Conservation (phyloP, 345 rosid genomes). For the Rhodamnia rubescens region DNA sequence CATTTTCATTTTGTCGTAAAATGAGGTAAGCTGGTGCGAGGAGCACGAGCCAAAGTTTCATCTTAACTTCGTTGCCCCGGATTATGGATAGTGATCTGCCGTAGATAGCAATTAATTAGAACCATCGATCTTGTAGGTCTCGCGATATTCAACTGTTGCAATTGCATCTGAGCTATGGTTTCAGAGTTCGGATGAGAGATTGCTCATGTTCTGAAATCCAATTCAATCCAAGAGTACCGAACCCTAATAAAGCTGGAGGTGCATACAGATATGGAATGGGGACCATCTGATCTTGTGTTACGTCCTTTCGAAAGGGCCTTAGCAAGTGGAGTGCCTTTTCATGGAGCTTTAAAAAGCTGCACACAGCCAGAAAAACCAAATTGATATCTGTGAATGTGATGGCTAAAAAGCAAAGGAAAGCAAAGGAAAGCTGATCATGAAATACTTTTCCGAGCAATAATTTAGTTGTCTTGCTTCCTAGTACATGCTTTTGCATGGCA, state of each 20-base stretch:
- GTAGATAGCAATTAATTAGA: neutral
- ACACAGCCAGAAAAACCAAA: neutral
- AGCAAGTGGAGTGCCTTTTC: neutral
- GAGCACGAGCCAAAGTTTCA: neutral
- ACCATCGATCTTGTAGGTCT: no score
- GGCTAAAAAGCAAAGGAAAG: neutral
- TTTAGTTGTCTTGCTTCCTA: neutral
- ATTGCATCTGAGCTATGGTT: no score
- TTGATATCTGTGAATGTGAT: no score
- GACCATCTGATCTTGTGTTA: neutral
- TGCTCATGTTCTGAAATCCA: neutral
- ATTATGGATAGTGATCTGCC: neutral
- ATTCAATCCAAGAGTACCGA: neutral
- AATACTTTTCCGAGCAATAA: neutral
- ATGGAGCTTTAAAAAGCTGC: neutral
- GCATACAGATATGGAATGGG: neutral
- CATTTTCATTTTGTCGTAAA: neutral
- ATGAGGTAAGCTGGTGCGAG: neutral
- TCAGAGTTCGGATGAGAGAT: neutral
- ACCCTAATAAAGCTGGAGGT: neutral
- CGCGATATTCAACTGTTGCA: neutral
- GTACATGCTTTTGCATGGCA: neutral
- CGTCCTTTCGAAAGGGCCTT: neutral
- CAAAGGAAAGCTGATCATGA: neutral
- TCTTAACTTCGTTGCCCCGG: neutral